phyloP scores from a whole-genome alignment of 108 stramenopile genomes.

The Skeletonema costatum region DNA sequence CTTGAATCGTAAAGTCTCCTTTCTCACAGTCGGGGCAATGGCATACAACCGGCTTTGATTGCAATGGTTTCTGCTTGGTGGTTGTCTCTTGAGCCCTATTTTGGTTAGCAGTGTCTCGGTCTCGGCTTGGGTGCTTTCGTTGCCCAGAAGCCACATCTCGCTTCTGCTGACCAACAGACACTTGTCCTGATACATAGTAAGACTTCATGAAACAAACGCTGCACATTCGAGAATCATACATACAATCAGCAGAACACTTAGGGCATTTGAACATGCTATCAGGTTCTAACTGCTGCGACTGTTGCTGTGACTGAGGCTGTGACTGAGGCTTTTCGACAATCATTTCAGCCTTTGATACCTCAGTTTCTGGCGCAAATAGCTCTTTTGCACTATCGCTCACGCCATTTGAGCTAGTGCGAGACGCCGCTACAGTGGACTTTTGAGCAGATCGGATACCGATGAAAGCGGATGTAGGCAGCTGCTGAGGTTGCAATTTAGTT shows the following conservation, averaged over 20 bases:
- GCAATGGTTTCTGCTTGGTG: neutral
- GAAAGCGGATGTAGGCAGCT: neutral
- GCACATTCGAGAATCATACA: constrained; percentile 16
- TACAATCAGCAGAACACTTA: constrained; percentile 15
- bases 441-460: constrained; percentile 1
- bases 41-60: constrained; percentile 27
- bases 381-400: neutral
- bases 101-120: neutral
- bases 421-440: neutral
- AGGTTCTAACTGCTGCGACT: neutral
- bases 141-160: neutral
- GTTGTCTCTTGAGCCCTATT: neutral
- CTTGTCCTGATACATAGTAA: neutral
- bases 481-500: neutral
- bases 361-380: neutral
- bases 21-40: constrained; percentile 38
- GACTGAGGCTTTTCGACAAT: neutral
- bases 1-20: constrained; percentile 33
- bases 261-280: constrained; percentile 22
- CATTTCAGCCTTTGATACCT: neutral
- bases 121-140: neutral
- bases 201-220: constrained; percentile 4
- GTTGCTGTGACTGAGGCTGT: neutral
- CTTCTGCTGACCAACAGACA: neutral
- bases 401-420: neutral